These are phyloP conservation scores for Kwoniella shivajii DNA, from an alignment of 1,284 basidiomycete genomes.

Conservation along the genomic window DNA sequence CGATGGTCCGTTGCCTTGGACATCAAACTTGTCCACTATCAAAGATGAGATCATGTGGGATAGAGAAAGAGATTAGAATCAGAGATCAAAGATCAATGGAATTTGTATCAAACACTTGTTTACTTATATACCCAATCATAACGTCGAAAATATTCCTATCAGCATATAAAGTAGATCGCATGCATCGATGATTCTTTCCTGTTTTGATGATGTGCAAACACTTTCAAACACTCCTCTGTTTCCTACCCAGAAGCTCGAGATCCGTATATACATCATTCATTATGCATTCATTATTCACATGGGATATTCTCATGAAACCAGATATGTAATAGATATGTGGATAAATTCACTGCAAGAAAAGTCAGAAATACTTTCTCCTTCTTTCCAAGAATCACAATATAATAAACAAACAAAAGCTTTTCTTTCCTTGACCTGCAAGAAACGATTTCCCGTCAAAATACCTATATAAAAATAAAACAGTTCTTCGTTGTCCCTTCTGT, in stretches of 20 bases:
- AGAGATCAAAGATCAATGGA: background rate
- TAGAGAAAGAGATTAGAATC: slow-evolving; percentile 16
- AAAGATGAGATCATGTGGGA: slow-evolving; percentile 11
- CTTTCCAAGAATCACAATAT: background rate
- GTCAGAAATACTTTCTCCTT: background rate
- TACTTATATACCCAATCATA: background rate
- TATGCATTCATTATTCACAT: too few relatives aligned
- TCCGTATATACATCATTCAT: background rate
- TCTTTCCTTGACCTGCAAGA: slow-evolving; percentile 1
- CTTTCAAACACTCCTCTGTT: too few relatives aligned
- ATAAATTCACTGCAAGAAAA: background rate
- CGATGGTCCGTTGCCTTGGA: slow-evolving; percentile 6
- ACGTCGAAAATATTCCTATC: background rate
- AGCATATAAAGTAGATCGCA: background rate
- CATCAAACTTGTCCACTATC: too few relatives aligned
- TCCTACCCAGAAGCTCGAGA: too few relatives aligned
- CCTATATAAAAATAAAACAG: too few relatives aligned
- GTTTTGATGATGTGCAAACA: too few relatives aligned
- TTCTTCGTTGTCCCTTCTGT: too few relatives aligned
- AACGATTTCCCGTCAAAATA: too few relatives aligned
- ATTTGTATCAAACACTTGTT: background rate
- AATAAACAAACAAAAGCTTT: background rate
- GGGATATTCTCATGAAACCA: background rate
- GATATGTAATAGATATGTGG: background rate
- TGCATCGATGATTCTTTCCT: background rate